Evolutionary conservation across 208 protist species (phyloP), one percentile per base, ranked within the genome.

Genomic region (Wallacemonas rigidus): DNA sequence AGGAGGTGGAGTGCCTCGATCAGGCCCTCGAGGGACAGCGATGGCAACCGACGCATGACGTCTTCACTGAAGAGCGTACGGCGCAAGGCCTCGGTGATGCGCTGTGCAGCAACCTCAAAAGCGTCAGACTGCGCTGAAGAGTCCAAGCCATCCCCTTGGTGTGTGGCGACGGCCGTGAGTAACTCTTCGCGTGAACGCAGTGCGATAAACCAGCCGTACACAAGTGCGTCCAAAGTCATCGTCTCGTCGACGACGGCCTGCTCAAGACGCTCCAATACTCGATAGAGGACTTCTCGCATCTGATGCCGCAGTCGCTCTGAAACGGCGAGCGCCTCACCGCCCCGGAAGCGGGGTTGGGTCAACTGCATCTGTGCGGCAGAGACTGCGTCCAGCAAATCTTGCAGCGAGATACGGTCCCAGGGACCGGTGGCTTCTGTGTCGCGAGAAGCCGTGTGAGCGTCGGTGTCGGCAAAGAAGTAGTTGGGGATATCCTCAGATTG

Each of bases 191-290:
- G 41, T 40, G 72, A 70, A 17, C 65, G 63, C 9, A 86, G 61
- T 15, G 90, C 53, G 1, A 82, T 14, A 54, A 82, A 86, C 84
- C 84, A 89, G 4, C 80, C 68, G 67, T 78, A 91, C 5, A 85
- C 65, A 41, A 83, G 75, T 1, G 89, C 86, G 67, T 91, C 75
- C 55, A 79, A 45, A 2, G 80, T 91, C n/a, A 94, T 71, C 6
- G 81, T 90, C 69, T 83, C 75, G 9, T 72, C 86, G 41, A 91
- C 67, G 54, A 73, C 73, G 0, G 81, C 80, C 2, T 35, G 40
- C 9, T 73, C 15, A 9, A 91, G 72, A 11, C 86, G 86, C 17
- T 72, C 47, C 57, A 90, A 90, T 0, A 94, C 69, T 11, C 57
- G 72, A 2, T 56, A 45, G 11, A 90, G 63, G n/a, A 75, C 35